Conservation (phyloP, 345 rosid species). For the Excoecaria cochinchinensis region DNA sequence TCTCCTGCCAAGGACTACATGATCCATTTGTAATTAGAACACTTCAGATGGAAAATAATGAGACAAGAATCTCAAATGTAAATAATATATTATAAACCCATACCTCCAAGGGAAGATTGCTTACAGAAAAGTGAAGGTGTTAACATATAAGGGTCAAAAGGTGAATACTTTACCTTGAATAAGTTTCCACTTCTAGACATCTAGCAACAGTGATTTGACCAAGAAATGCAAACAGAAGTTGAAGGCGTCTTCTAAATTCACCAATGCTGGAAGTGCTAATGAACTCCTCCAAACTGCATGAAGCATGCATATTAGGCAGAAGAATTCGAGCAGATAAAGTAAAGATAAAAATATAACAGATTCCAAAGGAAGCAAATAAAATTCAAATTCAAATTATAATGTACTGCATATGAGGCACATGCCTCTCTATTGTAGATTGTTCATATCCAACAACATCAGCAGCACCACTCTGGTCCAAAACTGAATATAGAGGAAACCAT, state of each 20-base stretch:
- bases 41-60: slow-evolving; percentile 6
- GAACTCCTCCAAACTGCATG: slow-evolving; percentile 82
- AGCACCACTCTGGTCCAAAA: slow-evolving; percentile 52
- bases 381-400: background rate
- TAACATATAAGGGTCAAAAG: background rate
- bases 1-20: slow-evolving; percentile 59
- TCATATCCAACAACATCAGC: slow-evolving; percentile 42
- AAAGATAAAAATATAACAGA: background rate
- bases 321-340: background rate
- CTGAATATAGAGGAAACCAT: slow-evolving; percentile 89
- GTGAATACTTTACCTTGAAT: slow-evolving; percentile 53
- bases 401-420: slow-evolving; percentile 25
- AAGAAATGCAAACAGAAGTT: slow-evolving; percentile 77
- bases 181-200: slow-evolving; percentile 40
- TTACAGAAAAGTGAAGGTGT: background rate
- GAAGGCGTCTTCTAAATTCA: slow-evolving; percentile 84
- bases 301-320: slow-evolving; percentile 22
- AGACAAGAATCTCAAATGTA: background rate
- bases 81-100: background rate
- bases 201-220: slow-evolving; percentile 64
- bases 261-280: slow-evolving; percentile 81
- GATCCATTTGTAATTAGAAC: slow-evolving; percentile 22
- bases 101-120: background rate
- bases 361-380: background rate
- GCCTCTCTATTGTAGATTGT: slow-evolving; percentile 67